Evolutionary conservation across 805 yeast species (phyloP), one percentile per base, ranked within the genome.

Genomic region (Cyberlindnera mrakii): DNA sequence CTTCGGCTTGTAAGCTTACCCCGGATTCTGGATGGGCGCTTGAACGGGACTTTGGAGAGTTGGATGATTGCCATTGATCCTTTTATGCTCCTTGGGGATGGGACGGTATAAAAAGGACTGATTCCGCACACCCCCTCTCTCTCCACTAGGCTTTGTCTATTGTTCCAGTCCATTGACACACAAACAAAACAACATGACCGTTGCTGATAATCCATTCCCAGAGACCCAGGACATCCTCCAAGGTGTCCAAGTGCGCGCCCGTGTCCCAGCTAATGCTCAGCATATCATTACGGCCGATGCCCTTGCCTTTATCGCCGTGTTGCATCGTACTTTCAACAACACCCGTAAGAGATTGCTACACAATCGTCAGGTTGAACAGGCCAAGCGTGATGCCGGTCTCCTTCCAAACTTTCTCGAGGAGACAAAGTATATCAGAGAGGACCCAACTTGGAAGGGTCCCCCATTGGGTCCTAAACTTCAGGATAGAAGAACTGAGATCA

Each of bases 401-500:
- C 67, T 72, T 50, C 75, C 87, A 47, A 78, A 76, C 52, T 85
- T 81, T 60, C 67, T 82, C 44, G 75, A 77, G 23, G 90, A 81
- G 59, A 84, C 90, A n/a, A 72, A 66, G 43, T 65, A 70, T 60
- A 81, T 85, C 55, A 75, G 93, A 66, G 72, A 79, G 36, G 85
- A 85, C 55, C 75, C 82, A 20, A 76, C 77, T 32, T 85, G 93
- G 93, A 77, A 74, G 51, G 90, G 93, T 52, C 78, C 82, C 17
- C 72, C 83, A 32, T 71, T 80, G 40, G 89, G 86, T 33, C 82
- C 81, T 33, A 88, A 89, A 40, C 67, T 85, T 54, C 75, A 75
- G 46, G 84, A 82, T 61, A 76, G 95, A 67, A 75, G 88, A 60
- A 80, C 78, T 35, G 93, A 85, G 64, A 85, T 85, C 63, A 85